Percentiles rank a stretch among this genome's conserved stretches.
These are phyloP conservation scores for Fusarium setosum DNA, from an alignment of 2,329 filamentous ascomycete species.

Conservation along the genomic window DNA sequence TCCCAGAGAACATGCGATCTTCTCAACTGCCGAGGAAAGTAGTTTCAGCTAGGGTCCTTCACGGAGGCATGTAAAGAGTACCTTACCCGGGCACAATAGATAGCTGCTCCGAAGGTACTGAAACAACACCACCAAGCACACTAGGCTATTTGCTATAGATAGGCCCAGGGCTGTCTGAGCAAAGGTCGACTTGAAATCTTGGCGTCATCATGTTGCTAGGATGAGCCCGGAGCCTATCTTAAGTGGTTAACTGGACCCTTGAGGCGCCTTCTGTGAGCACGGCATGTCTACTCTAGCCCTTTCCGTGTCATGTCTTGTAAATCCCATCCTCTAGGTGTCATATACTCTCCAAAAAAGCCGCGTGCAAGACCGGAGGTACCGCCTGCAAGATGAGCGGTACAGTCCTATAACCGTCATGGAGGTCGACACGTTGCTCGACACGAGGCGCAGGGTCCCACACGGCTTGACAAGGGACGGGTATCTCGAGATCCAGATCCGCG, in stretches of 20 bases:
- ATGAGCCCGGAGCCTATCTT: background rate
- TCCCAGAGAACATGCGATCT: background rate
- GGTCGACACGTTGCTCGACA: background rate
- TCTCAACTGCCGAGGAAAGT: slow-evolving; percentile 21
- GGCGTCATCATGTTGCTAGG: slow-evolving; percentile 25
- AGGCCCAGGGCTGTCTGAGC: background rate
- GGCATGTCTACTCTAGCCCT: slow-evolving; percentile 15
- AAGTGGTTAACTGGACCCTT: background rate
- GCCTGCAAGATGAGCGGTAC: background rate
- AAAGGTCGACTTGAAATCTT: slow-evolving; percentile 1
- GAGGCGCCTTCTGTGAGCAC: background rate
- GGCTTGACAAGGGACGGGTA: slow-evolving; percentile 10
- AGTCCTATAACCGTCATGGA: slow-evolving; percentile 7
- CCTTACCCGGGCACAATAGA: background rate
- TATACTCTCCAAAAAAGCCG: slow-evolving; percentile 13
- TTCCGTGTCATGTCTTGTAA: slow-evolving; percentile 4
- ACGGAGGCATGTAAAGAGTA: slow-evolving; percentile 13
- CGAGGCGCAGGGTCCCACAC: background rate
- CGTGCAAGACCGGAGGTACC: background rate
- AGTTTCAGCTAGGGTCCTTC: slow-evolving; percentile 4
- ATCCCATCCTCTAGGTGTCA: slow-evolving; percentile 34
- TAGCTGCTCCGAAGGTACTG: background rate
- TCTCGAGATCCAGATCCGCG: slow-evolving; percentile 13
- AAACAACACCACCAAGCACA: background rate
- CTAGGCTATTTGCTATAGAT: slow-evolving; percentile 8